Evolutionary conservation across 371 early-diverging fungal genomes (phyloP), one percentile per base, ranked within the genome.

Genomic region (Syncephalastrum monosporum): DNA sequence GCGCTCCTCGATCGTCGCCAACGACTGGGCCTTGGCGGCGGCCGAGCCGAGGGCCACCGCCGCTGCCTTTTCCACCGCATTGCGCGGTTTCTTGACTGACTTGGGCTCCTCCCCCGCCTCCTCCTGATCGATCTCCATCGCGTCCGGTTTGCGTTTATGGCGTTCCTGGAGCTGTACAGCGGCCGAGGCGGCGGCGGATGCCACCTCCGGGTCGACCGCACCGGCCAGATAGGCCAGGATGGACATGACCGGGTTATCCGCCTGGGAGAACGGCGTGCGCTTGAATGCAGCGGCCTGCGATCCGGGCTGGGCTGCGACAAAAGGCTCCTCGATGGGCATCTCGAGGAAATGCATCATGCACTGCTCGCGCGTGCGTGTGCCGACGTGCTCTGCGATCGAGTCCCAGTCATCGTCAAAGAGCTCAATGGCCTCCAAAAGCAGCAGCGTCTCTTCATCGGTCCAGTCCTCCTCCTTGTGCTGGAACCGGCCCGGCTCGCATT

Each of bases 321-420:
- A 94, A 6, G 92, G 89, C 53, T 99, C 98, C 60, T 93, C 93
- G 49, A 99, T 96, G 2, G 99, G 99, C 65, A 99, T 75, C 72
- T 94, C 90, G 47, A 99, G 75, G 68, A 99, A 99, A 47, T 95
- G 89, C 50, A 91, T 78, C 23, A 99, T 86, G 64, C 99, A 99
- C 67, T 97, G 91, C 53, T 97, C 96, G 45, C 92, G 83, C 13
- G 91, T 86, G 47, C 93, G 88, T 33, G 95, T 95, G n/a, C 92
- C 92, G 15, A 99, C 97, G 65, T 97, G 93, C 42, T 90, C 90
- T 12, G 96, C 85, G 55, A 99, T 91, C 42, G 86, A 85, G 60
- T 86, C 84, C 99, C 99, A 99, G 74, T 98, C 95, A 57, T 98
- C 96, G 44, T 94, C 93, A 75, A 81, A 94, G 82, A 94, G 82